Base-by-base conservation (phyloP, 129 eudicot species). In the Solidago caesia region DNA sequence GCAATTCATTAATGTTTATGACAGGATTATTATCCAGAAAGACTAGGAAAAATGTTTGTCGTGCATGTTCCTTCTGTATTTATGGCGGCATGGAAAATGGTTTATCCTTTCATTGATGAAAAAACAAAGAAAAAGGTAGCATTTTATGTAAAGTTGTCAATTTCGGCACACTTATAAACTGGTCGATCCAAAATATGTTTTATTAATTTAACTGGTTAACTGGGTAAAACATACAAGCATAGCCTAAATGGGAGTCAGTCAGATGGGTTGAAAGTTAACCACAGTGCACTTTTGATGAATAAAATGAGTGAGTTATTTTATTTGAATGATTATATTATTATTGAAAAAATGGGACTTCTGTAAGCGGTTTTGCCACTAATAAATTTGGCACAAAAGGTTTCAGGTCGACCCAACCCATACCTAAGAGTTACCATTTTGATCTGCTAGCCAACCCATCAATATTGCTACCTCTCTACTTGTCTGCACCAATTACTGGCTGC, bases 1-100 rank as follows among this genome's bases (percentile, higher is more conserved):
- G 60, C 16, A 39, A 44, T 5, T 47, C 3, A 29, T 59, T 14
- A 26, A 66, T 75, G 79, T 75, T 58, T 52, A 46, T 76, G 74
- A 67, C 89, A 94, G 98, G 97, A 94, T 14, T 94, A 80, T 79
- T 87, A 94, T 78, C 97, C 98, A 9, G 98, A 94, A 82, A 86
- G 97, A 73, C 89, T 94, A 5, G 96, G 85, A 47, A 94, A 88
- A 83, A 4, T 90, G 79, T 86, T 75, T 69, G 45, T 90, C 0
- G 64, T 90, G 39, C 87, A 94, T 51, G 96, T 75, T 49, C 98
- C 98, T 57, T 81, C 70, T 57, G 59, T 94, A 44, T 94, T 94
- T 76, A 88, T 85, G 97, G 80, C 88, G 41, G 77, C 76, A 26
- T 94, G 92, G 97, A 90, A 90, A 89, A 75, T 88, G 10, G 25